Evolutionary conservation across 2,329 filamentous ascomycete genomes (phyloP).

Genomic region (Aspergillus novoparasiticus): DNA sequence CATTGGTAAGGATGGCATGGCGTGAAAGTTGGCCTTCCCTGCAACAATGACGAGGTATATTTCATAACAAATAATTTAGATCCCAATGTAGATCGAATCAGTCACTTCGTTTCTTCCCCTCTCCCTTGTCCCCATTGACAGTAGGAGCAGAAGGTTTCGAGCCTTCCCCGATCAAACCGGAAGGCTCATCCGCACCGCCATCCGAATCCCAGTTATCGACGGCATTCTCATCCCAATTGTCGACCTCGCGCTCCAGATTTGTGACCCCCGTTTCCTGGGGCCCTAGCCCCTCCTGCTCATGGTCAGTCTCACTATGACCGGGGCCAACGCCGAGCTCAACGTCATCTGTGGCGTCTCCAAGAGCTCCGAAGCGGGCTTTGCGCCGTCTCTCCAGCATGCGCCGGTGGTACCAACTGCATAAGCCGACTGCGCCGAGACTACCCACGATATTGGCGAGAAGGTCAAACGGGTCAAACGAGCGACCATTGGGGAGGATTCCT

Average conservation of each 20-base stretch:
- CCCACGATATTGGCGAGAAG: conserved; percentile 86
- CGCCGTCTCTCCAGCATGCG: conserved; percentile 91
- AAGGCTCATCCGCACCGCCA: conserved; percentile 41
- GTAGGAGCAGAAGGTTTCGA: conserved; percentile 24
- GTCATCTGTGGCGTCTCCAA: conserved; percentile 62
- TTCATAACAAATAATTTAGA: neutral
- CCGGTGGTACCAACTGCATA: conserved; percentile 91
- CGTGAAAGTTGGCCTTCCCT: neutral
- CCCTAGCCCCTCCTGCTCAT: conserved; percentile 37
- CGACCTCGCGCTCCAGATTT: conserved; percentile 77
- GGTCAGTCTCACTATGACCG: conserved; percentile 47
- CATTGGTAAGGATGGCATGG: neutral
- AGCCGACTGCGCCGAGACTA: conserved; percentile 67
- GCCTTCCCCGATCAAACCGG: conserved; percentile 17
- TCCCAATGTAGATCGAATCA: conserved; percentile 19
- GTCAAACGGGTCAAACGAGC: conserved; percentile 76
- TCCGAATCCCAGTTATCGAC: conserved; percentile 68
- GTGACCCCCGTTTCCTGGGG: conserved; percentile 68
- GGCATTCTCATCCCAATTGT: conserved; percentile 91
- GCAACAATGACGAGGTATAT: neutral
- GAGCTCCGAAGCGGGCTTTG: conserved; percentile 70
- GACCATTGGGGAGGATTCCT: conserved; percentile 69
- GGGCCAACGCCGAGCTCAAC: conserved; percentile 68
- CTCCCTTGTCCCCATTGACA: conserved; percentile 23
- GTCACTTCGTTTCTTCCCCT: conserved; percentile 36